A percentile compares a stretch with the other conserved stretches of the same genome.
Evolutionary conservation across 2,329 filamentous ascomycete species (phyloP).

Genomic region (Laburnicola sp.): DNA sequence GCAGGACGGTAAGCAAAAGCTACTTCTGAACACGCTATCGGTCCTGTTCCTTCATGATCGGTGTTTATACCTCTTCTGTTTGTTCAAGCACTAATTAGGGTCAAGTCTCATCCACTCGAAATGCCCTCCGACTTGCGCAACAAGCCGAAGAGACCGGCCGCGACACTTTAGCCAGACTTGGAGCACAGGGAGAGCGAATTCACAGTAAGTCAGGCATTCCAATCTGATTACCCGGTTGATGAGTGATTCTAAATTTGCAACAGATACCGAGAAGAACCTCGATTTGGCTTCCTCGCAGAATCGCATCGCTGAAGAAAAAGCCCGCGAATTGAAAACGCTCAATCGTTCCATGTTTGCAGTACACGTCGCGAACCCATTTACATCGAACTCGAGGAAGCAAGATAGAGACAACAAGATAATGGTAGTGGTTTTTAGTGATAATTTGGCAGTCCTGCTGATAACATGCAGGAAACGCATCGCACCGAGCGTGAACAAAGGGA

Average conservation of each 20-base stretch:
- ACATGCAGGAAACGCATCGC: conserved; percentile 58
- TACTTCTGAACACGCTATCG: too few relatives aligned
- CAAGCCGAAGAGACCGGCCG: conserved; percentile 72
- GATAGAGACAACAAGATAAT: conserved; percentile 60
- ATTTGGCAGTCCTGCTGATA: not conserved
- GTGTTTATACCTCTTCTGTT: not conserved
- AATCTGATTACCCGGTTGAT: too few relatives aligned
- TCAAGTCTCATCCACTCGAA: conserved; percentile 71
- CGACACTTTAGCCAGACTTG: conserved; percentile 34
- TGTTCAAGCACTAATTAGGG: conserved; percentile 11
- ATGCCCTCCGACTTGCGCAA: conserved; percentile 63
- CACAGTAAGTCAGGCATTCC: conserved; percentile 22
- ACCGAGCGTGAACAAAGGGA: conserved; percentile 61
- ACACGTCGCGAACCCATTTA: conserved; percentile 66
- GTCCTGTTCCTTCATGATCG: too few relatives aligned
- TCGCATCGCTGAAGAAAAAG: conserved; percentile 76
- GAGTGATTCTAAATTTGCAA: not conserved
- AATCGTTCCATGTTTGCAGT: conserved; percentile 92
- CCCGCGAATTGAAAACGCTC: conserved; percentile 78
- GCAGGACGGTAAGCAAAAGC: conserved; percentile 56
- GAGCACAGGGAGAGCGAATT: conserved; percentile 43
- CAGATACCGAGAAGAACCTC: conserved; percentile 70
- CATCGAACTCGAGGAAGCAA: conserved; percentile 58
- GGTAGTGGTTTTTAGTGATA: not conserved
- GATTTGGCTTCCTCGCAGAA: conserved; percentile 79